Evolutionary conservation across 2,329 filamentous ascomycete species (phyloP).

Genomic region (Lasiodiplodia gonubiensis): DNA sequence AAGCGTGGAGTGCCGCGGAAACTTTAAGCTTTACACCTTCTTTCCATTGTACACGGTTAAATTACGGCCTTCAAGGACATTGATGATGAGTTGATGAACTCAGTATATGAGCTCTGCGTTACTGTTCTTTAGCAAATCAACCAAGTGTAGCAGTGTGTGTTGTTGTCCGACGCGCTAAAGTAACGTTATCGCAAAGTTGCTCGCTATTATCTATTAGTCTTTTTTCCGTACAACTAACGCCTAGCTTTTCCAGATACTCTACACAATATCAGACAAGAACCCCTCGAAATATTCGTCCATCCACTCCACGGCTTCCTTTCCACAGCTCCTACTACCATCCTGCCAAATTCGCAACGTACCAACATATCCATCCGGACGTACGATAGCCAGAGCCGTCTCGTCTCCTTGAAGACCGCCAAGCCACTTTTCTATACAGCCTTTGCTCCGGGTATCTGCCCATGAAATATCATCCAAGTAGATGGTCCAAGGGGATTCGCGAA

Average conservation of each 20-base stretch:
- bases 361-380: conserved; percentile 76
- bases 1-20: too few species aligned
- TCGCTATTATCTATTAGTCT: not conserved
- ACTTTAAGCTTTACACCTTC: too few species aligned
- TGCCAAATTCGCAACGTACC: conserved; percentile 61
- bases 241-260: not conserved
- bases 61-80: too few species aligned
- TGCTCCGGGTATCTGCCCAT: conserved; percentile 58
- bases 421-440: conserved; percentile 71
- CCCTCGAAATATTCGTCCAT: conserved; percentile 59
- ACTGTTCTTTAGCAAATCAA: too few species aligned
- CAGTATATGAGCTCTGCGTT: too few species aligned
- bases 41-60: too few species aligned
- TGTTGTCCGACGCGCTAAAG: too few species aligned
- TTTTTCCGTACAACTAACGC: not conserved
- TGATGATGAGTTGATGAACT: too few species aligned
- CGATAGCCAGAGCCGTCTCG: conserved; percentile 69
- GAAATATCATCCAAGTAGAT: conserved; percentile 73
- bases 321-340: conserved; percentile 39
- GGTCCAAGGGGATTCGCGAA: conserved; percentile 72
- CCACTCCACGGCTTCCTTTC: conserved; percentile 49
- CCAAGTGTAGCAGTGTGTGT: too few species aligned
- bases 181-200: not conserved
- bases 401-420: conserved; percentile 62
- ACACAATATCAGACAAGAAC: conserved; percentile 43